phyloP scores from a whole-genome alignment of 148 eudicot species.

The Amaranthus cruentus region DNA sequence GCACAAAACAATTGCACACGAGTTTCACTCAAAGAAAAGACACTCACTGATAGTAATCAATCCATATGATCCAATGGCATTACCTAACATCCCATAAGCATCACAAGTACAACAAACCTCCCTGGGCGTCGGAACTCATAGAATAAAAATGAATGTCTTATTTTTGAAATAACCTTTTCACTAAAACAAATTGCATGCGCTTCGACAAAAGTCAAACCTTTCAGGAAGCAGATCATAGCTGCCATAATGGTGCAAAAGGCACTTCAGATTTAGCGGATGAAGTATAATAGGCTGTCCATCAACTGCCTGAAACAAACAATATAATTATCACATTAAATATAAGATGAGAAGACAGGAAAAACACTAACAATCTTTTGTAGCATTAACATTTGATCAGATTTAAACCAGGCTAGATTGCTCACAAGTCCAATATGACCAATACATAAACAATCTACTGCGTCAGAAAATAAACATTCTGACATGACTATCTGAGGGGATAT shows the following conservation, averaged over 20 bases:
- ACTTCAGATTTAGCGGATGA: constrained; percentile 90
- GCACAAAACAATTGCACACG: not conserved
- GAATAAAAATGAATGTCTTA: not conserved
- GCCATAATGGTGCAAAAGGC: constrained; percentile 90
- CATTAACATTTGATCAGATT: too few species aligned
- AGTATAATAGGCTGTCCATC: constrained; percentile 92
- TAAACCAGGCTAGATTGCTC: too few species aligned
- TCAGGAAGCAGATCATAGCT: constrained; percentile 58
- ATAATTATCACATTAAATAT: not conserved
- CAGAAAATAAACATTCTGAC: not conserved
- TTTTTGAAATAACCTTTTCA: not conserved
- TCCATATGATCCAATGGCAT: not conserved
- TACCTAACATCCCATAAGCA: not conserved
- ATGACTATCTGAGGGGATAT: not conserved
- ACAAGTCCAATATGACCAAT: too few species aligned
- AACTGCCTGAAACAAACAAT: constrained; percentile 56
- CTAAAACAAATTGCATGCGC: constrained; percentile 15
- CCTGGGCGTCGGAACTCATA: not conserved
- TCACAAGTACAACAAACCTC: not conserved
- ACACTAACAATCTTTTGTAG: too few species aligned
- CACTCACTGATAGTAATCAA: too few species aligned
- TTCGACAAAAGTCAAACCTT: constrained; percentile 46
- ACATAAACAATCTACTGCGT: not conserved
- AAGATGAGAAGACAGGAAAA: too few species aligned
- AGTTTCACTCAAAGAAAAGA: not conserved